Evolutionary conservation across 2,329 filamentous ascomycete species (phyloP), one percentile per base, ranked within the genome.

Genomic region (Epichloe aotearoae): DNA sequence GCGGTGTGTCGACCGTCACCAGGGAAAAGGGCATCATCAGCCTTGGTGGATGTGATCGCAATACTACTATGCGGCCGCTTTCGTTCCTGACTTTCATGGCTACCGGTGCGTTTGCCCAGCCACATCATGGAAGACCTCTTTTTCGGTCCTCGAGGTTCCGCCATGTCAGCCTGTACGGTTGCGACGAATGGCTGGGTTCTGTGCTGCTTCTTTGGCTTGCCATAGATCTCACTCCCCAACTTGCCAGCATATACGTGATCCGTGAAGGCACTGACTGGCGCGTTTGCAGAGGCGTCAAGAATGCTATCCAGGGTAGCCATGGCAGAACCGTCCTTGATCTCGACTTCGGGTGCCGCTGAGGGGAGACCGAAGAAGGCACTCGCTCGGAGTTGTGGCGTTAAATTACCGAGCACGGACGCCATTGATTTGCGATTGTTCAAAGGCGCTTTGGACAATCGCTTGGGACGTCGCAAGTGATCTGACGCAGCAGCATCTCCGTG

Each of bases 281-380:
- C 91, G 53, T 77, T 79, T 3, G 88, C 86, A 3, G 91, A 93
- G 7, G 91, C 93, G 62, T 95, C 86, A 15, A 98, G 76, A 49
- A 98, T 94, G 63, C 82, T 90, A 57, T 98, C 90, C 7, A 98
- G 76, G 0, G 91, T 95, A 41, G 80, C 84, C 62, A 89, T 87
- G 11, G 91, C 90, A 26, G 93, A 97, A 17, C 87, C 84, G 52
- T 86, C 82, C 64, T 82, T 83, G 50, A 83, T 62, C 57, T 83
- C 73, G 20, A 83, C 70, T 12, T 71, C 66, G 5, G 74, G 69
- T 2, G 66, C 58, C 2, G 69, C 62, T 3, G 78, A 72, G 0
- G 84, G 84, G 20, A 80, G 59, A 52, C 97, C 90, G 61, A 97
- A 97, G 68, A 88, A 97, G 30, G 86, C 81, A 59, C 84, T 95